These are phyloP conservation scores for Dunaliella sp. DNA, from an alignment of 139 green algal genomes.

Conservation along the genomic window DNA sequence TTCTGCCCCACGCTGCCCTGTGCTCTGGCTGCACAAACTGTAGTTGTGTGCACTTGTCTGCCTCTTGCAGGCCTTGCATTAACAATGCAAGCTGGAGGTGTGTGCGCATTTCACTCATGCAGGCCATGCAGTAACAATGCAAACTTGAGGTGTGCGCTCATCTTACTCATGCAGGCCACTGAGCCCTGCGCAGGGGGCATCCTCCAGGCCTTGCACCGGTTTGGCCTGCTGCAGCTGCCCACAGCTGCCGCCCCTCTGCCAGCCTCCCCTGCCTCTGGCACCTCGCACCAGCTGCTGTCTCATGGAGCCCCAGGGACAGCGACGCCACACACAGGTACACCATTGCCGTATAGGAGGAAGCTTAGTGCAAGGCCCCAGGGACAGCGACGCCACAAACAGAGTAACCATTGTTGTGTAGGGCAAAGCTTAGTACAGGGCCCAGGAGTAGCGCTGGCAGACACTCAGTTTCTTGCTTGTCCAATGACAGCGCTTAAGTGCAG, in stretches of 20 bases:
- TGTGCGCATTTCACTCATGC: not conserved
- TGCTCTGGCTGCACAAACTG: too few species aligned
- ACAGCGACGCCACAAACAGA: too few species aligned
- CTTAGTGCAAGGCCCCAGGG: too few species aligned
- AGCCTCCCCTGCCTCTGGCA: not conserved
- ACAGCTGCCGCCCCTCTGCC: not conserved
- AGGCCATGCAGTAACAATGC: not conserved
- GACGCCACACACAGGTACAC: too few species aligned
- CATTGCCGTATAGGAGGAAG: too few species aligned
- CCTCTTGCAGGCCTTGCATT: not conserved
- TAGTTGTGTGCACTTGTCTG: too few species aligned
- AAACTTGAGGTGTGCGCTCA: not conserved
- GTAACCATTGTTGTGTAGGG: too few species aligned
- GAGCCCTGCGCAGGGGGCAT: slow-evolving; percentile 84
- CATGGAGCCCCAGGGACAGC: not conserved
- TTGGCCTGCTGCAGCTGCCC: slow-evolving; percentile 34
- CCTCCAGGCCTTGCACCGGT: slow-evolving; percentile 76
- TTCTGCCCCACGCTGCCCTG: too few species aligned
- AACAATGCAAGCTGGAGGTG: not conserved
- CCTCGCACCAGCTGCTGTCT: not conserved
- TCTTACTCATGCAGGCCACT: slow-evolving; percentile 42
- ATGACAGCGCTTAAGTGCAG: too few species aligned
- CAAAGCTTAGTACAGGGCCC: too few species aligned
- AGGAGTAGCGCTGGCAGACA: too few species aligned
- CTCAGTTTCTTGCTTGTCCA: too few species aligned